These are phyloP conservation scores for Isatis tinctoria DNA, from an alignment of 345 rosid genomes.

Conservation along the genomic window DNA sequence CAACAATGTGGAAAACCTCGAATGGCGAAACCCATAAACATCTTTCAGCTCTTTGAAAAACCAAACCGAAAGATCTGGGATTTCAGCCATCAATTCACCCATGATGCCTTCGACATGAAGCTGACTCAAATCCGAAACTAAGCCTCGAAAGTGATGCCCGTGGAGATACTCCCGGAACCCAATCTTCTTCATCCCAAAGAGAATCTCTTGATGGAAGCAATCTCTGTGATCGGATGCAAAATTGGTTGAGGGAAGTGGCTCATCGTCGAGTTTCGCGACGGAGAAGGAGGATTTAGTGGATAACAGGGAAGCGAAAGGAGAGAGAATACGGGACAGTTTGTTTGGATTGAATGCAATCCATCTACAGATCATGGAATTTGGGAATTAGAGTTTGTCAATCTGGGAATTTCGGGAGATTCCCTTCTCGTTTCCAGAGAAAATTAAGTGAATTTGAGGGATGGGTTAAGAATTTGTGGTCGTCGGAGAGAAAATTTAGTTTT, in stretches of 20 bases:
- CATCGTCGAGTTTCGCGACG: slow-evolving; percentile 36
- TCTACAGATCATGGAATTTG: slow-evolving; percentile 44
- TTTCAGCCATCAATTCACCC: slow-evolving; percentile 35
- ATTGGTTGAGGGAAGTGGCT: not conserved
- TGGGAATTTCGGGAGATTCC: not conserved
- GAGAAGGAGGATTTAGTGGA: slow-evolving; percentile 37
- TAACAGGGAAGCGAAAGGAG: slow-evolving; percentile 29
- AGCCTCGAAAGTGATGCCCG: slow-evolving; percentile 33
- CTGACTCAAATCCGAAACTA: slow-evolving; percentile 38
- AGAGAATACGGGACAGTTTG: slow-evolving; percentile 18
- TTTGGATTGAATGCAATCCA: slow-evolving; percentile 31
- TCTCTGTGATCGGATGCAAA: slow-evolving; percentile 7
- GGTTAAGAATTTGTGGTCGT: not conserved
- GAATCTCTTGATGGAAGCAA: slow-evolving; percentile 38
- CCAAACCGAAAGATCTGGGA: slow-evolving; percentile 44
- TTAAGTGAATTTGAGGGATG: not conserved
- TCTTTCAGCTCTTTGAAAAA: slow-evolving; percentile 53
- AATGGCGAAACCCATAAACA: slow-evolving; percentile 53
- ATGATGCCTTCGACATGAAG: slow-evolving; percentile 49
- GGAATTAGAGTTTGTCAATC: not conserved
- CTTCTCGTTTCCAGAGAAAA: not conserved
- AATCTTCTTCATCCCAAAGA: slow-evolving; percentile 37
- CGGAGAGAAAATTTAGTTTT: slow-evolving; percentile 9
- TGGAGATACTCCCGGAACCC: slow-evolving; percentile 46
- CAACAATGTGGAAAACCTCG: slow-evolving; percentile 42